Evolutionary conservation across 1,284 basidiomycete species (phyloP).

Genomic region (Moesziomyces globuligerus): DNA sequence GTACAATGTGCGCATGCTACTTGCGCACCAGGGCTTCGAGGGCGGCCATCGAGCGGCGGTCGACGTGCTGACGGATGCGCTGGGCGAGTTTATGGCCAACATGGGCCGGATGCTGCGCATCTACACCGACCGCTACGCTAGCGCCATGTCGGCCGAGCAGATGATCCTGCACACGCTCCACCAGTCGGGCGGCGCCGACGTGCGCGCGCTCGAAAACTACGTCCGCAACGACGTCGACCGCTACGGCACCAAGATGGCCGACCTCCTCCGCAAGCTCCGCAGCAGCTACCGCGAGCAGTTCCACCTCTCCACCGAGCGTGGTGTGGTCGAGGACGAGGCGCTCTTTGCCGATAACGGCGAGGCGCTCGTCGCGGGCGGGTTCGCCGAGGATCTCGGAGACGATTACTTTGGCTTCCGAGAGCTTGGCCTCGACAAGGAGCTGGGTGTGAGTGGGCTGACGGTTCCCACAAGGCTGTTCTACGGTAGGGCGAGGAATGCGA

Average conservation of each 20-base stretch:
- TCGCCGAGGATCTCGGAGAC: constrained; percentile 86
- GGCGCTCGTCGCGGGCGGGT: constrained; percentile 81
- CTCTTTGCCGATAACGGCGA: constrained; percentile 83
- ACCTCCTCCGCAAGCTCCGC: constrained; percentile 85
- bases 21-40: constrained; percentile 65
- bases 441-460: constrained; percentile 80
- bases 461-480: constrained; percentile 83
- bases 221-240: constrained; percentile 88
- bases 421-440: constrained; percentile 86
- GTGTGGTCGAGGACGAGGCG: constrained; percentile 74
- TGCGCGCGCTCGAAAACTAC: constrained; percentile 83
- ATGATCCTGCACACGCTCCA: constrained; percentile 89
- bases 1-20: constrained; percentile 50
- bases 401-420: constrained; percentile 91
- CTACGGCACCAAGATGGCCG: constrained; percentile 79
- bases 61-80: constrained; percentile 82
- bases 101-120: constrained; percentile 86
- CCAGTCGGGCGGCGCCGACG: constrained; percentile 81
- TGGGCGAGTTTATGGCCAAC: constrained; percentile 83
- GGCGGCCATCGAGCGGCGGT: constrained; percentile 71
- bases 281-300: constrained; percentile 78
- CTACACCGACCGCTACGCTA: constrained; percentile 81
- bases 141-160: constrained; percentile 86
- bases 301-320: constrained; percentile 71
- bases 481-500: constrained; percentile 70